Conservation (phyloP, 75 land plant species). For the Cryptomeria japonica region DNA sequence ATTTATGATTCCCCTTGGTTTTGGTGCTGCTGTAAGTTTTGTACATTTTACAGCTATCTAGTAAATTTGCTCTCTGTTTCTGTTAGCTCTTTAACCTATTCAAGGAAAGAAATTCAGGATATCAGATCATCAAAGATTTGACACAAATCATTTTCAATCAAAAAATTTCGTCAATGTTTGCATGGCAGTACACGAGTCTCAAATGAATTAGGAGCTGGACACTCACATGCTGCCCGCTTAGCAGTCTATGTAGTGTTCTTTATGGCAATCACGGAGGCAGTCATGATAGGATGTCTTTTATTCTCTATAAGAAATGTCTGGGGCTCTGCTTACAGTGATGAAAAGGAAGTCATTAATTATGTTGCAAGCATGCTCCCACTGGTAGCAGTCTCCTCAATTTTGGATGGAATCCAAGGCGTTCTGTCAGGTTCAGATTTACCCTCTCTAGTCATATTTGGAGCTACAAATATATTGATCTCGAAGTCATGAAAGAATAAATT, state of each 20-base stretch:
- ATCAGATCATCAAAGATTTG: not conserved
- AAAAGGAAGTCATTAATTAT: too few species aligned
- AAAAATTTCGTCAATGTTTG: not conserved
- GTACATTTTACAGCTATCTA: not conserved
- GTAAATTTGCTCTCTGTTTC: not conserved
- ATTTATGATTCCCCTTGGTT: slow-evolving; percentile 57
- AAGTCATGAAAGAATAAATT: too few species aligned
- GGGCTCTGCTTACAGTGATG: too few species aligned
- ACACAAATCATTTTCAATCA: not conserved
- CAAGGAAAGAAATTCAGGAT: too few species aligned
- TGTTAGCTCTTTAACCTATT: not conserved
- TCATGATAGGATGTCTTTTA: slow-evolving; percentile 30
- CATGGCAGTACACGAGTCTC: slow-evolving; percentile 58
- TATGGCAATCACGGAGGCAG: slow-evolving; percentile 51
- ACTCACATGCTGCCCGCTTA: slow-evolving; percentile 39
- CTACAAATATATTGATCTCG: too few species aligned
- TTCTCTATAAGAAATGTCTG: too few species aligned
- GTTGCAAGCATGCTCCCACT: too few species aligned
- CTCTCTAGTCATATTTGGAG: too few species aligned
- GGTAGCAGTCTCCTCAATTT: slow-evolving; percentile 24
- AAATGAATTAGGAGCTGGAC: slow-evolving; percentile 79
- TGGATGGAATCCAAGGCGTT: slow-evolving; percentile 80
- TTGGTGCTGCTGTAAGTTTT: slow-evolving; percentile 53
- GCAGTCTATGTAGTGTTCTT: slow-evolving; percentile 37
- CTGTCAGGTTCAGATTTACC: slow-evolving; percentile 52